phyloP scores from a whole-genome alignment of 106 monocot genomes.

The Apostasia ramifera region DNA sequence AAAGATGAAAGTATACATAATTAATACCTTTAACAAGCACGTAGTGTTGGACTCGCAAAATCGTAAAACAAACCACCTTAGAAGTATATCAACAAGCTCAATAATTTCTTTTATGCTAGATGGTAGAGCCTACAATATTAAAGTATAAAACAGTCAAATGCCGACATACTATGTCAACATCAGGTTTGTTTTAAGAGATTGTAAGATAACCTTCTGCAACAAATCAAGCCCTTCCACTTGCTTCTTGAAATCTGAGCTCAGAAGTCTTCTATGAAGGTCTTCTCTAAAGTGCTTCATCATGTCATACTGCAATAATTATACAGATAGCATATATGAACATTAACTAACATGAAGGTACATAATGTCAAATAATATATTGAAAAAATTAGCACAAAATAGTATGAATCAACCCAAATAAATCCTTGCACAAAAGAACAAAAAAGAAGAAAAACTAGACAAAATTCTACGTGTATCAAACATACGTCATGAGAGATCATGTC shows the following conservation, averaged over 20 bases:
- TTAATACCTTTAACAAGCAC: constrained; percentile 80
- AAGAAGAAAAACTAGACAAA: too few relatives aligned
- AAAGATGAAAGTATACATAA: background rate
- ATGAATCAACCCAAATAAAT: too few relatives aligned
- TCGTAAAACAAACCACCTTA: constrained; percentile 97
- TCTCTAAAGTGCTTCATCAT: constrained; percentile 84
- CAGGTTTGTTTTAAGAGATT: background rate
- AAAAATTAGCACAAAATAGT: too few relatives aligned
- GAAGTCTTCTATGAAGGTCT: constrained; percentile 75
- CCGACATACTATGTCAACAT: background rate
- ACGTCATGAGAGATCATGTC: too few relatives aligned
- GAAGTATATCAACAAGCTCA: constrained; percentile 91
- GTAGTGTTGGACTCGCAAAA: constrained; percentile 99
- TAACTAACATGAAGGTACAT: background rate
- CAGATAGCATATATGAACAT: background rate
- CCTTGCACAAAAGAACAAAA: too few relatives aligned
- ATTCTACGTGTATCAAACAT: too few relatives aligned
- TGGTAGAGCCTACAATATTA: constrained; percentile 54
- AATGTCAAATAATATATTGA: too few relatives aligned
- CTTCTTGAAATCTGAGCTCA: constrained; percentile 93
- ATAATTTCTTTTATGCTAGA: constrained; percentile 70
- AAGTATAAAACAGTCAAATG: background rate
- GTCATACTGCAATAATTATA: constrained; percentile 49
- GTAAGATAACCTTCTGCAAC: constrained; percentile 71
- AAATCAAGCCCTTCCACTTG: constrained; percentile 97